A percentile compares a stretch with the other conserved stretches of the same genome.
phyloP scores from a whole-genome alignment of 2,329 filamentous ascomycete genomes.

The Phyllosticta citriasiana region DNA sequence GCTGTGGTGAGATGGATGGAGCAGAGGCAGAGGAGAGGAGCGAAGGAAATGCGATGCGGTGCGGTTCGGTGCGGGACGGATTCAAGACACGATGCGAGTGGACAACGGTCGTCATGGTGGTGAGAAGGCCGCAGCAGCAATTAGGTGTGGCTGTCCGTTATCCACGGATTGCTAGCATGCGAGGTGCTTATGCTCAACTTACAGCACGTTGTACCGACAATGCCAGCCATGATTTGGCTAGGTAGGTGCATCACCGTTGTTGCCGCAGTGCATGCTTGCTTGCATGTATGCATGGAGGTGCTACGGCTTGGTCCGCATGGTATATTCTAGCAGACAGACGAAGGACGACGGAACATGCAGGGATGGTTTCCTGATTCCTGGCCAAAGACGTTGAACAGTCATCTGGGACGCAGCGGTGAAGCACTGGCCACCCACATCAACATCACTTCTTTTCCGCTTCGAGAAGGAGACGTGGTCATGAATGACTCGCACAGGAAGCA shows the following conservation, averaged over 20 bases:
- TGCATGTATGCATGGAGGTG: not conserved
- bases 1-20: no score
- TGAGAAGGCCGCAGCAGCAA: not conserved
- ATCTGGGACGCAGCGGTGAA: not conserved
- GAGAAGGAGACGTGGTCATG: not conserved
- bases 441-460: not conserved
- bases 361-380: not conserved
- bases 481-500: not conserved
- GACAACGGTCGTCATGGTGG: slow-evolving; percentile 7
- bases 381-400: not conserved
- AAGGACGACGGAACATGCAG: not conserved
- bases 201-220: not conserved
- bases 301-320: not conserved
- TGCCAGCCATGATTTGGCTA: not conserved
- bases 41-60: no score
- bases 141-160: not conserved
- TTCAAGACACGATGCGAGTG: not conserved
- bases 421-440: not conserved
- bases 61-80: not conserved
- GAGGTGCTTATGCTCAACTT: not conserved
- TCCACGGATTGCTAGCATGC: not conserved
- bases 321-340: not conserved
- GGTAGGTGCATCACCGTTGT: not conserved
- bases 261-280: not conserved
- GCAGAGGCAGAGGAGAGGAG: no score